A percentile compares a stretch with the other conserved stretches of the same genome.
Conservation (phyloP, 176 grass and related monocot species). For the Dactylis glomerata region DNA sequence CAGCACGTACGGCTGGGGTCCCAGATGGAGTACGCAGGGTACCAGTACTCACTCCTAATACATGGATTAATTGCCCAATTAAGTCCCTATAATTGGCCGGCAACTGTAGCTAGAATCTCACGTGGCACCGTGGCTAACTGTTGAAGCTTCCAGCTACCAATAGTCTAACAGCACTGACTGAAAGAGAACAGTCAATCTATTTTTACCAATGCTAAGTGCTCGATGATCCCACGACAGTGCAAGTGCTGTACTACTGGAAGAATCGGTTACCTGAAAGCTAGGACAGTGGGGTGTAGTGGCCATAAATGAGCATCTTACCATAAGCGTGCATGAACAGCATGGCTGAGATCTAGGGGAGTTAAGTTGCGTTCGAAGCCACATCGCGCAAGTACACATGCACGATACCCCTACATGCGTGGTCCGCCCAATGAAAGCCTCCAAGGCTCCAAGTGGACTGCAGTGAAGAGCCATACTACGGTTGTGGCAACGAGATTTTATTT, state of each 20-base stretch:
- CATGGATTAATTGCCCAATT: background rate
- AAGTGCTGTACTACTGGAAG: background rate
- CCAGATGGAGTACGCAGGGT: too few relatives aligned
- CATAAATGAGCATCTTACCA: background rate
- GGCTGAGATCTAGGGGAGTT: constrained; percentile 20
- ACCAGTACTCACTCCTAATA: too few relatives aligned
- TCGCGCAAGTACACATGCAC: background rate
- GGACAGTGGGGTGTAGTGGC: background rate
- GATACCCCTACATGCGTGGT: background rate
- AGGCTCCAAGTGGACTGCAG: too few relatives aligned
- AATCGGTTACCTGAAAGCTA: constrained; percentile 1
- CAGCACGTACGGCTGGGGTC: too few relatives aligned
- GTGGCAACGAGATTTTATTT: background rate
- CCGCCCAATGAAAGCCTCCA: background rate
- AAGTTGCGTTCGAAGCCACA: constrained; percentile 20
- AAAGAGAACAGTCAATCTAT: background rate
- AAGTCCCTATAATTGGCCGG: background rate
- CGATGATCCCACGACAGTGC: too few relatives aligned
- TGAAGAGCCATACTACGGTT: too few relatives aligned
- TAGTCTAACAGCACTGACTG: background rate
- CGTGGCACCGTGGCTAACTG: background rate
- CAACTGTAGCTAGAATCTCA: background rate
- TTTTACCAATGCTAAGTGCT: background rate
- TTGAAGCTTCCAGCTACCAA: background rate
- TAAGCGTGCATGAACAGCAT: background rate